phyloP scores from a whole-genome alignment of 495 filamentous ascomycete species.

The Trichoderma erinaceum region DNA sequence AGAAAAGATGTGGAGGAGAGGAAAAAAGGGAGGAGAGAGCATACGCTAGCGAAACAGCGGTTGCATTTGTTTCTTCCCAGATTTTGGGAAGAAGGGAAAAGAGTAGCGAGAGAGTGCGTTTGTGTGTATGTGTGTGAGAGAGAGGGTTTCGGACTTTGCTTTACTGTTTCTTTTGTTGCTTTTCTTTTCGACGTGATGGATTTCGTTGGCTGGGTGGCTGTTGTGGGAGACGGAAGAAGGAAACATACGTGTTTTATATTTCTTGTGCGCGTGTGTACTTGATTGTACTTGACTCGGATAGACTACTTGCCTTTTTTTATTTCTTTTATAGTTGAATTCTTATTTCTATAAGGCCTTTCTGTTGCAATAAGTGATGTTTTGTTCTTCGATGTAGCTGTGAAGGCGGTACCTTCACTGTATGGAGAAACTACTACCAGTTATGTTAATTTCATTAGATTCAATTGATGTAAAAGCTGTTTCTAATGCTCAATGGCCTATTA shows the following conservation, averaged over 20 bases:
- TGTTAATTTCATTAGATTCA: not conserved
- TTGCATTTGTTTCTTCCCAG: not conserved
- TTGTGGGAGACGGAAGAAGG: not conserved
- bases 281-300: constrained; percentile 6
- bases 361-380: too few relatives aligned
- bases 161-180: not conserved
- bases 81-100: not conserved
- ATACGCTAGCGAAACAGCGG: not conserved
- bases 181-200: not conserved
- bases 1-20: not conserved
- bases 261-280: not conserved
- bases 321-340: not conserved
- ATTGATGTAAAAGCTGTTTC: not conserved
- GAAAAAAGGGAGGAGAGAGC: not conserved
- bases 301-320: not conserved
- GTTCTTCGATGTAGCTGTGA: too few relatives aligned
- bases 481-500: too few relatives aligned
- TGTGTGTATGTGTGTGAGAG: not conserved
- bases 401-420: too few relatives aligned
- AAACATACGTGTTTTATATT: not conserved
- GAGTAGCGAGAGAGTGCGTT: not conserved
- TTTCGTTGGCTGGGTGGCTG: not conserved
- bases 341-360: too few relatives aligned
- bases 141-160: too few relatives aligned
- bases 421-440: not conserved